A percentile compares a stretch with the other conserved stretches of the same genome.
Conservation (phyloP, 805 yeast genomes). For the Zygosaccharomyces lentus region DNA sequence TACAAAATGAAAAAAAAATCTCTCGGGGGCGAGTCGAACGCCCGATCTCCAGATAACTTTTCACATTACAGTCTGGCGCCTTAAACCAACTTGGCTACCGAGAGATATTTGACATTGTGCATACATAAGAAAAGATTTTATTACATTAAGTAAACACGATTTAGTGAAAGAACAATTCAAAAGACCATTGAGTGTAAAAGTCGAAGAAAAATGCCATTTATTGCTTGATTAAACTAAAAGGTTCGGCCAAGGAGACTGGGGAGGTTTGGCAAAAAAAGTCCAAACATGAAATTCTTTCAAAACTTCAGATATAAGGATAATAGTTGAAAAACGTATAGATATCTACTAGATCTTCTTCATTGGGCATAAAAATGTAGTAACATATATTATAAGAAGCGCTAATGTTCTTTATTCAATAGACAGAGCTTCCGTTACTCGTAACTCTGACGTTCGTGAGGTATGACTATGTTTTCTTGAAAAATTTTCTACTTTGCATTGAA, state of each 20-base stretch:
- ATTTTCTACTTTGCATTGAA: constrained; percentile 5
- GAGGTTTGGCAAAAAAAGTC: too few species aligned
- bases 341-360: background rate
- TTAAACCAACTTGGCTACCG: constrained; percentile 38
- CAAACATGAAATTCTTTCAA: too few species aligned
- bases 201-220: too few species aligned
- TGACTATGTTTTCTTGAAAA: constrained; percentile 8
- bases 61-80: constrained; percentile 37
- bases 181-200: too few species aligned
- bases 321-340: background rate
- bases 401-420: too few species aligned
- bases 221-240: too few species aligned
- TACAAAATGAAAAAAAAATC: constrained; percentile 25
- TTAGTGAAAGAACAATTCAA: background rate
- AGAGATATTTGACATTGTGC: constrained; percentile 17
- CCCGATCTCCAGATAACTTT: constrained; percentile 45
- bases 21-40: constrained; percentile 51
- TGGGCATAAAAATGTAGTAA: background rate
- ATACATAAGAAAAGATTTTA: background rate
- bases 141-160: background rate
- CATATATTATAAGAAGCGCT: too few species aligned
- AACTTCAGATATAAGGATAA: too few species aligned
- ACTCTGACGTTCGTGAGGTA: constrained; percentile 5
- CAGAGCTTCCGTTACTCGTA: background rate
- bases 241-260: background rate